These are phyloP conservation scores for Leccinum pachyderme DNA, from an alignment of 1,284 basidiomycete genomes.

Conservation along the genomic window DNA sequence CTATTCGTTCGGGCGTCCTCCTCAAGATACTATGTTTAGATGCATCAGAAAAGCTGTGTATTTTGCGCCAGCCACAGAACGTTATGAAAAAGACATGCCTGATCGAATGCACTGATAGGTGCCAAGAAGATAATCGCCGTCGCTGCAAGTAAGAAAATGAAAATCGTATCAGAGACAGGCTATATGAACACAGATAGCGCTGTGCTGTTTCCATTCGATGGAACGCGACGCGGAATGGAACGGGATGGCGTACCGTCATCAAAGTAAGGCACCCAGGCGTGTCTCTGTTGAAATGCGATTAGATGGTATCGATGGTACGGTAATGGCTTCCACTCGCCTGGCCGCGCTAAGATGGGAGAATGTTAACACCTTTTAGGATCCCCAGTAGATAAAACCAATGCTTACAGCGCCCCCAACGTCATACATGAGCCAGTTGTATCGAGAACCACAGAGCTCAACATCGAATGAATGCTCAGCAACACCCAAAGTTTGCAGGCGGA, in stretches of 20 bases:
- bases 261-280: slow-evolving; percentile 79
- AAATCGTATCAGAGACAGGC: slow-evolving; percentile 13
- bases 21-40: slow-evolving; percentile 61
- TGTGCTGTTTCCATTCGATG: slow-evolving; percentile 16
- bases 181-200: slow-evolving; percentile 9
- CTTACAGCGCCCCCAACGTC: slow-evolving; percentile 79
- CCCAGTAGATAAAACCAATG: slow-evolving; percentile 13
- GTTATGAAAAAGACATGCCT: slow-evolving; percentile 42
- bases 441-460: slow-evolving; percentile 56
- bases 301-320: slow-evolving; percentile 29
- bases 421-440: slow-evolving; percentile 72
- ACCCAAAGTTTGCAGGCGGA: slow-evolving; percentile 74
- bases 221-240: slow-evolving; percentile 2
- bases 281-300: slow-evolving; percentile 46
- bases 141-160: slow-evolving; percentile 38
- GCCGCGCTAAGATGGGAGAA: slow-evolving; percentile 41
- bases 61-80: slow-evolving; percentile 5
- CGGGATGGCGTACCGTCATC: slow-evolving; percentile 61
- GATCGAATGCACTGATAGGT: slow-evolving; percentile 80
- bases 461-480: slow-evolving; percentile 74
- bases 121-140: slow-evolving; percentile 75
- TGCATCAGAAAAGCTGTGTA: slow-evolving; percentile 11
- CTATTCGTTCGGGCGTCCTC: slow-evolving; percentile 75
- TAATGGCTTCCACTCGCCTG: slow-evolving; percentile 39
- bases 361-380: slow-evolving; percentile 4